A percentile compares a stretch with the other conserved stretches of the same genome.
phyloP scores from a whole-genome alignment of 208 protist genomes.

The Trypanosoma lewisi region DNA sequence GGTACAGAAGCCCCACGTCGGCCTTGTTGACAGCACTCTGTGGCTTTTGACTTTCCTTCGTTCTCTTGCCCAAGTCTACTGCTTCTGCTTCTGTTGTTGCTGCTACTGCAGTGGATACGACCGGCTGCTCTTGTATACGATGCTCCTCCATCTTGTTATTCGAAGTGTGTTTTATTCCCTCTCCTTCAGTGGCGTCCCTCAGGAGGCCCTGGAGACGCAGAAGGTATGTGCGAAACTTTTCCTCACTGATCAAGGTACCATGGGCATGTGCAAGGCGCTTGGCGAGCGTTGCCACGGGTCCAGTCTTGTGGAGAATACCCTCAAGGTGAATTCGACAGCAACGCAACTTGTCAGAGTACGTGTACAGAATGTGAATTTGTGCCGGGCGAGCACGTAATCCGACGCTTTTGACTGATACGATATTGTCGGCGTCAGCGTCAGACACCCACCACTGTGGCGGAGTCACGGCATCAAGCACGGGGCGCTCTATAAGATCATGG shows the following conservation, averaged over 20 bases:
- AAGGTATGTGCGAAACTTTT: constrained; percentile 53
- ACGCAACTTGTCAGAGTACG: constrained; percentile 15
- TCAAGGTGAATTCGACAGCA: constrained; percentile 45
- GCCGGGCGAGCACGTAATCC: constrained; percentile 41
- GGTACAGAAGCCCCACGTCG: constrained; percentile 86
- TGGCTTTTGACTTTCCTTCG: background rate
- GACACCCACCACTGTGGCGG: constrained; percentile 60
- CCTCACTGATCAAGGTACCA: constrained; percentile 55
- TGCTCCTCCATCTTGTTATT: background rate
- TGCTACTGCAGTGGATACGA: background rate
- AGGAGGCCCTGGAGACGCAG: constrained; percentile 61
- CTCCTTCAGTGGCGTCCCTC: background rate
- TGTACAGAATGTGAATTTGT: constrained; percentile 63
- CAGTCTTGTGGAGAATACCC: constrained; percentile 23
- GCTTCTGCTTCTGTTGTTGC: background rate
- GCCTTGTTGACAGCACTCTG: constrained; percentile 56
- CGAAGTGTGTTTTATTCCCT: background rate
- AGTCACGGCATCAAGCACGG: constrained; percentile 47
- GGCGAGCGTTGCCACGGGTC: constrained; percentile 47
- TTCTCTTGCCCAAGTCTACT: background rate
- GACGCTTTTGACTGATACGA: constrained; percentile 22
- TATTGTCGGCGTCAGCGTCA: background rate
- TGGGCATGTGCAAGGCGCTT: constrained; percentile 54
- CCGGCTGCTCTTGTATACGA: background rate
- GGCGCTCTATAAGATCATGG: constrained; percentile 37